Evolutionary conservation across 2,329 filamentous ascomycete species (phyloP).

Genomic region (Ophiocordyceps australis): DNA sequence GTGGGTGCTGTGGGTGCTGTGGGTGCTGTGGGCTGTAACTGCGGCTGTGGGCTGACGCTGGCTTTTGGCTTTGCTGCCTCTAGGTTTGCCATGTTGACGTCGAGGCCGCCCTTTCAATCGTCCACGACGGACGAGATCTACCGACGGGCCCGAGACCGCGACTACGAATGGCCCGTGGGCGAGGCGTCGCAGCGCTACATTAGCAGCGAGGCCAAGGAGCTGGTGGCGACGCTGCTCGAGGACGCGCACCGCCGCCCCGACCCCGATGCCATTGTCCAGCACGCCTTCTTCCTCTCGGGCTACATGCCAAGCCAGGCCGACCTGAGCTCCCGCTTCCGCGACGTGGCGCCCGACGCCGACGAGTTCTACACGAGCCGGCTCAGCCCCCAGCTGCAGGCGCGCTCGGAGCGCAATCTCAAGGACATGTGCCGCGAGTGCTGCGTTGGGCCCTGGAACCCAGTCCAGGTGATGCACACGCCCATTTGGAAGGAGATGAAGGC

Average conservation of each 20-base stretch:
- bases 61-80: too few species aligned
- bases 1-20: too few species aligned
- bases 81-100: conserved; percentile 90
- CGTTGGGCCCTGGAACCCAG: conserved; percentile 34
- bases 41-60: too few species aligned
- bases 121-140: conserved; percentile 78
- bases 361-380: conserved; percentile 36
- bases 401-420: conserved; percentile 32
- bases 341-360: conserved; percentile 35
- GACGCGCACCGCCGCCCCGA: conserved; percentile 58
- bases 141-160: conserved; percentile 46
- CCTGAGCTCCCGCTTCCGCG: conserved; percentile 38
- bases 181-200: conserved; percentile 51
- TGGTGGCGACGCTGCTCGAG: conserved; percentile 59
- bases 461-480: conserved; percentile 29
- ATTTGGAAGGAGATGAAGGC: conserved; percentile 49
- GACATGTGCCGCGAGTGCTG: conserved; percentile 39
- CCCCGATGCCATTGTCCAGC: conserved; percentile 62
- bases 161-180: conserved; percentile 62
- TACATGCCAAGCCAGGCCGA: conserved; percentile 48
- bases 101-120: conserved; percentile 91
- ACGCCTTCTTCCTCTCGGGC: conserved; percentile 61
- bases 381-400: conserved; percentile 21
- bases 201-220: conserved; percentile 56
- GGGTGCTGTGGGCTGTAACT: too few species aligned